These are phyloP conservation scores for Setaria italica DNA, from an alignment of 202 grass and related monocot species.

Conservation along the genomic window DNA sequence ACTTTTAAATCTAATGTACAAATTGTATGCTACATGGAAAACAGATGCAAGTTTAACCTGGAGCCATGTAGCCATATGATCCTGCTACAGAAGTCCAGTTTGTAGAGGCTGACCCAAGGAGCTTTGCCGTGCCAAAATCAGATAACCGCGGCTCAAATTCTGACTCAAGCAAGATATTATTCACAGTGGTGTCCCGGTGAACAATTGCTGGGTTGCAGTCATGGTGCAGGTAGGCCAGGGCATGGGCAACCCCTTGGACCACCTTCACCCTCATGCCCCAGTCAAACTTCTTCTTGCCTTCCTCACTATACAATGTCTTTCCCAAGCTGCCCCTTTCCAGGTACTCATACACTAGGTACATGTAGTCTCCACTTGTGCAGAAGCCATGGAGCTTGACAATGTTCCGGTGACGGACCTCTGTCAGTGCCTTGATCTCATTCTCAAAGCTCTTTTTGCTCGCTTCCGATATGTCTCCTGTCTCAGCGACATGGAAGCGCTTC, in stretches of 20 bases:
- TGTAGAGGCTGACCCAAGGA: conserved; percentile 59
- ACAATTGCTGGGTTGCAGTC: conserved; percentile 70
- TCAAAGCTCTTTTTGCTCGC: conserved; percentile 70
- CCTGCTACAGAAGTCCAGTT: conserved; percentile 88
- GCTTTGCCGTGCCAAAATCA: conserved; percentile 81
- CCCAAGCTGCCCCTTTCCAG: conserved; percentile 76
- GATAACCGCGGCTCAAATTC: conserved; percentile 74
- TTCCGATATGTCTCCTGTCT: conserved; percentile 56
- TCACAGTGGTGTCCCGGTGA: conserved; percentile 68
- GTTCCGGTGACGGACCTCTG: conserved; percentile 75
- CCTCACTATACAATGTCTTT: conserved; percentile 67
- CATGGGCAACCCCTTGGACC: conserved; percentile 73
- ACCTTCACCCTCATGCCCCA: conserved; percentile 77
- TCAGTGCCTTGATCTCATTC: conserved; percentile 74
- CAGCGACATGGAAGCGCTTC: conserved; percentile 61
- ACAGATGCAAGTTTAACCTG: conserved; percentile 47
- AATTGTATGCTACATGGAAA: neutral
- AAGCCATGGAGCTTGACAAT: conserved; percentile 89
- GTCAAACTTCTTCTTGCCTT: conserved; percentile 63
- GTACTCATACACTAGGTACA: conserved; percentile 90
- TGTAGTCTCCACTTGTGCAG: conserved; percentile 65
- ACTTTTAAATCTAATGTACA: neutral
- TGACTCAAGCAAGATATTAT: conserved; percentile 72
- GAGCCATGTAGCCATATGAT: conserved; percentile 92
- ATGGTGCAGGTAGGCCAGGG: conserved; percentile 80